phyloP scores from a whole-genome alignment of 306 rosid species.

The Oxytropis ochrocephala region DNA sequence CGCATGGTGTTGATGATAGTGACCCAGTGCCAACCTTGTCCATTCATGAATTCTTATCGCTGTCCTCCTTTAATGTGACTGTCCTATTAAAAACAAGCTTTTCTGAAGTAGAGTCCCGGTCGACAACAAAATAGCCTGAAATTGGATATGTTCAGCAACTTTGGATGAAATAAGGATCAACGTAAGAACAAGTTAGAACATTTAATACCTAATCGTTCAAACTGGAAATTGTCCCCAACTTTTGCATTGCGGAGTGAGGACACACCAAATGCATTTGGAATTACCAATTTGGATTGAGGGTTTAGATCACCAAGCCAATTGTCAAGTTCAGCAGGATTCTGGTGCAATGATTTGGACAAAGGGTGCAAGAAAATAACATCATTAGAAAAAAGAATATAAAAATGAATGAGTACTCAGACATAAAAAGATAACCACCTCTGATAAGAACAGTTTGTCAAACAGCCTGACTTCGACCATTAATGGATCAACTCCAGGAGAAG shows the following conservation, averaged over 20 bases:
- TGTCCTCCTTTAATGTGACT: too few species aligned
- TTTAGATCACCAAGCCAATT: slow-evolving; percentile 90
- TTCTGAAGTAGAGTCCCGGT: slow-evolving; percentile 69
- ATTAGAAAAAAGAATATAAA: not conserved
- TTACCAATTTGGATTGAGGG: slow-evolving; percentile 57
- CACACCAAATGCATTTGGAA: slow-evolving; percentile 63
- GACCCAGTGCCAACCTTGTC: not conserved
- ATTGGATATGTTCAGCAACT: not conserved
- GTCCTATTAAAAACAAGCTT: slow-evolving; percentile 50
- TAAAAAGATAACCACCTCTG: slow-evolving; percentile 61
- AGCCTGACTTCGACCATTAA: slow-evolving; percentile 78
- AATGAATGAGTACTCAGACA: not conserved
- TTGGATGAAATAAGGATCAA: not conserved
- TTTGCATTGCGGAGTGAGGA: slow-evolving; percentile 44
- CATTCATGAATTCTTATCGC: too few species aligned
- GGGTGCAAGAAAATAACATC: not conserved
- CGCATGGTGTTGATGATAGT: slow-evolving; percentile 24
- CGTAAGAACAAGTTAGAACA: slow-evolving; percentile 5
- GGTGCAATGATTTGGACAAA: slow-evolving; percentile 14
- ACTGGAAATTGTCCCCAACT: slow-evolving; percentile 77
- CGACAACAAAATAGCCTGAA: slow-evolving; percentile 88
- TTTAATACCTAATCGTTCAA: slow-evolving; percentile 97
- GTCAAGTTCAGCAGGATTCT: slow-evolving; percentile 95
- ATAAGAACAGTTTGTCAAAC: slow-evolving; percentile 75
- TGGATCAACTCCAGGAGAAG: slow-evolving; percentile 83